A percentile compares a stretch with the other conserved stretches of the same genome.
phyloP scores from a whole-genome alignment of 306 rosid species.

The Glycine tomentella region DNA sequence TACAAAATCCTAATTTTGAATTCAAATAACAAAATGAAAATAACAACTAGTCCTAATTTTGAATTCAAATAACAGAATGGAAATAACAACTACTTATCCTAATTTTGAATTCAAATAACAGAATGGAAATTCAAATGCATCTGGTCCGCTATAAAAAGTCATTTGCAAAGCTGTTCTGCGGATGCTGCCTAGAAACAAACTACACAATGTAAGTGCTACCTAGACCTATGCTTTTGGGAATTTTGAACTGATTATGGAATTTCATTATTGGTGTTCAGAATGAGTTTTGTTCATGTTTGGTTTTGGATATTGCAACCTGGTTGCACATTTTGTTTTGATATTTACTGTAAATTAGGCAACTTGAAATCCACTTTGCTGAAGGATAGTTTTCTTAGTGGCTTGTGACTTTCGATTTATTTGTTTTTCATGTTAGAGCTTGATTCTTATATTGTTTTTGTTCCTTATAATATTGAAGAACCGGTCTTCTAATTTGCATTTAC shows the following conservation, averaged over 20 bases:
- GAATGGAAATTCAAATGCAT: too few relatives aligned
- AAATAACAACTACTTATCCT: too few relatives aligned
- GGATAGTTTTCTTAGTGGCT: conserved; percentile 16
- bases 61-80: too few relatives aligned
- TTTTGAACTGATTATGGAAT: background rate
- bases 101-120: too few relatives aligned
- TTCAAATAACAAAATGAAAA: too few relatives aligned
- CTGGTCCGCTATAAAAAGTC: too few relatives aligned
- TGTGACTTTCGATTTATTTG: conserved; percentile 21
- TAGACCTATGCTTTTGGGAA: conserved; percentile 1
- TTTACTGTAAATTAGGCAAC: too few relatives aligned
- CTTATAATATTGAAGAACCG: background rate
- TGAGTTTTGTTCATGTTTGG: too few relatives aligned
- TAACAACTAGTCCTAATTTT: too few relatives aligned
- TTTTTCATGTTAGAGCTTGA: conserved; percentile 4
- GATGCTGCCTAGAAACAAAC: conserved; percentile 93
- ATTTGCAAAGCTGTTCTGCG: conserved; percentile 94
- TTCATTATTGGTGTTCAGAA: too few relatives aligned
- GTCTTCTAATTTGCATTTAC: conserved; percentile 22
- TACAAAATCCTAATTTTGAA: too few relatives aligned
- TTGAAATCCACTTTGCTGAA: background rate
- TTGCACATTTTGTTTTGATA: too few relatives aligned
- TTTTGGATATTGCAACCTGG: background rate
- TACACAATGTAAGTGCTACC: conserved; percentile 74
- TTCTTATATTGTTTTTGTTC: background rate